A percentile compares a stretch with the other conserved stretches of the same genome.
These are phyloP conservation scores for Phylloporus arenicola DNA, from an alignment of 768 basidiomycete genomes.

Conservation along the genomic window DNA sequence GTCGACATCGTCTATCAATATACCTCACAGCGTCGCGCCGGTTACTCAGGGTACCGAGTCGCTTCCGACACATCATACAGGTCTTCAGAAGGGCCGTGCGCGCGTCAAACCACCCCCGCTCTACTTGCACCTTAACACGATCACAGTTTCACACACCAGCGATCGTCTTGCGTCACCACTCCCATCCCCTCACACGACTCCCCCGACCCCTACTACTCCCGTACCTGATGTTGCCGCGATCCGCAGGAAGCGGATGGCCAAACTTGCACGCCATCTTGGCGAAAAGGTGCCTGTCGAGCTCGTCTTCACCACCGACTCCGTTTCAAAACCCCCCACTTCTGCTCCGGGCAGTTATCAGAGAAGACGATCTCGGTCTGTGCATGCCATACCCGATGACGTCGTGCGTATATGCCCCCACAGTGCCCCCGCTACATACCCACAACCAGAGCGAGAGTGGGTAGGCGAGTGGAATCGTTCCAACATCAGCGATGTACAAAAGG, in stretches of 20 bases:
- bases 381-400: background rate
- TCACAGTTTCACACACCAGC: slow-evolving; percentile 10
- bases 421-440: background rate
- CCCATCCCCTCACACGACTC: slow-evolving; percentile 11
- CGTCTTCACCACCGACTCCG: slow-evolving; percentile 30
- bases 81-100: slow-evolving; percentile 15
- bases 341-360: background rate
- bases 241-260: slow-evolving; percentile 49
- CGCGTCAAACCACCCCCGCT: slow-evolving; percentile 18
- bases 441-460: slow-evolving; percentile 24
- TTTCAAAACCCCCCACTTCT: background rate
- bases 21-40: slow-evolving; percentile 4
- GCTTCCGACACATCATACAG: slow-evolving; percentile 12
- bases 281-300: slow-evolving; percentile 56
- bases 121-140: slow-evolving; percentile 19
- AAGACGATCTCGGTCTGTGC: slow-evolving; percentile 16
- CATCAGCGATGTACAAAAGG: slow-evolving; percentile 36
- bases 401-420: background rate
- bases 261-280: slow-evolving; percentile 52
- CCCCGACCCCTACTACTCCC: slow-evolving; percentile 19
- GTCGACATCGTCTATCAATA: slow-evolving; percentile 16
- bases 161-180: slow-evolving; percentile 2
- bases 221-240: slow-evolving; percentile 29
- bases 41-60: slow-evolving; percentile 9
- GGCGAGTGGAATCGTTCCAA: slow-evolving; percentile 39